These are phyloP conservation scores for Leishmania tarentolae DNA, from an alignment of 208 protist genomes.

Conservation along the genomic window DNA sequence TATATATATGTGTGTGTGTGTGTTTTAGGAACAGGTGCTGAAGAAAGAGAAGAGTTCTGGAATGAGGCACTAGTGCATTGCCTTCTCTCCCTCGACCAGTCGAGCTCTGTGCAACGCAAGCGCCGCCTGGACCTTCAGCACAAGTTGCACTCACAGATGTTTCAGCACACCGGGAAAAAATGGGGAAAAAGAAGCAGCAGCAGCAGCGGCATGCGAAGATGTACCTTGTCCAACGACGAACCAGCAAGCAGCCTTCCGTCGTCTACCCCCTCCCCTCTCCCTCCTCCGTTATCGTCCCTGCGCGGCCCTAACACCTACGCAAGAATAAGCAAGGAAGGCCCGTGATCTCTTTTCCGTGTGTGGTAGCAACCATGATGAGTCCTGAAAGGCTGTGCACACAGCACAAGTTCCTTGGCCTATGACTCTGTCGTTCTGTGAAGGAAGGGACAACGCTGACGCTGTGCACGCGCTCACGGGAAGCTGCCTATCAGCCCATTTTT, in stretches of 20 bases:
- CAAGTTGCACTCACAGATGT: not conserved
- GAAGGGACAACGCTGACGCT: not conserved
- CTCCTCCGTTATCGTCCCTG: not conserved
- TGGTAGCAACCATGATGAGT: not conserved
- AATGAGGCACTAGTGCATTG: not conserved
- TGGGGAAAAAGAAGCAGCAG: not conserved
- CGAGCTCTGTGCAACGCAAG: not conserved
- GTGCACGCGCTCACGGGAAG: not conserved
- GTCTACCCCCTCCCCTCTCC: not conserved
- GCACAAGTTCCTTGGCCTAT: not conserved
- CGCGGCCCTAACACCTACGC: not conserved
- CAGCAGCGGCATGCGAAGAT: not conserved
- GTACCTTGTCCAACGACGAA: not conserved
- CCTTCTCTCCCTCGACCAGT: not conserved
- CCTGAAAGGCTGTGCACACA: not conserved
- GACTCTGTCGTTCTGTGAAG: not conserved
- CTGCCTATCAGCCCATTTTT: not conserved
- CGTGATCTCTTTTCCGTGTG: not conserved
- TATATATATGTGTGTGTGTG: too few species aligned
- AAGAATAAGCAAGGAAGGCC: not conserved
- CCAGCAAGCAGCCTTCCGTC: not conserved
- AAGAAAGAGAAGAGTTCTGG: not conserved
- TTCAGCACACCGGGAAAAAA: not conserved
- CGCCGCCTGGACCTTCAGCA: not conserved
- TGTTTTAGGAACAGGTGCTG: not conserved